Conservation (phyloP, 345 rosid species). For the Citrus glauca region DNA sequence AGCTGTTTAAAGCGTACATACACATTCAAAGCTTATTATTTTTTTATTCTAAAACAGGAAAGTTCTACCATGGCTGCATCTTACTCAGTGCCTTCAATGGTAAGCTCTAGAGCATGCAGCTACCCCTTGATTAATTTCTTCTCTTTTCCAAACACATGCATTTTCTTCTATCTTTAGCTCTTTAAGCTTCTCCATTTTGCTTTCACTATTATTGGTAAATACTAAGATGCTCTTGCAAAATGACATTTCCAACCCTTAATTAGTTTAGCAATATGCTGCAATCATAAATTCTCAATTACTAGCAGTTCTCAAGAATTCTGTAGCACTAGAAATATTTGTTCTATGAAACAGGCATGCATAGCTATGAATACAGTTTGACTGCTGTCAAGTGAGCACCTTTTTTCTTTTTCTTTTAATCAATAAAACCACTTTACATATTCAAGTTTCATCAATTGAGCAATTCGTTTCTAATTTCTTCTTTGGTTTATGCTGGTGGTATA, state of each 20-base stretch:
- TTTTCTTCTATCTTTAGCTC: neutral
- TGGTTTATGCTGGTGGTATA: too few species aligned
- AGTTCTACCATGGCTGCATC: slow-evolving; percentile 88
- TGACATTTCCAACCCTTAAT: neutral
- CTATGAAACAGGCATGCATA: neutral
- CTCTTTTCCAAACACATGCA: neutral
- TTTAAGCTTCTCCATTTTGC: neutral
- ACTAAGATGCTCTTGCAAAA: neutral
- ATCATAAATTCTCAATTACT: neutral
- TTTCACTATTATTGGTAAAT: neutral
- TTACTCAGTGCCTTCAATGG: slow-evolving; percentile 90
- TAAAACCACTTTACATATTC: too few species aligned
- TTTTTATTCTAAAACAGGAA: neutral
- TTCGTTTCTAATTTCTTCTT: too few species aligned
- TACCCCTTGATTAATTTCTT: neutral
- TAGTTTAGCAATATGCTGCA: too few species aligned
- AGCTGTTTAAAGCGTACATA: neutral
- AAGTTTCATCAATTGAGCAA: too few species aligned
- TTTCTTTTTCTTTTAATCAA: too few species aligned
- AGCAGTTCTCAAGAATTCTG: too few species aligned
- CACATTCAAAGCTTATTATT: neutral
- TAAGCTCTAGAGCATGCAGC: slow-evolving; percentile 16
- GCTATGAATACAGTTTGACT: neutral
- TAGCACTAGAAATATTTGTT: neutral
- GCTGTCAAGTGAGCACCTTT: neutral